These are phyloP conservation scores for Debaryomyces hansenii DNA, from an alignment of 805 yeast species.

Conservation along the genomic window DNA sequence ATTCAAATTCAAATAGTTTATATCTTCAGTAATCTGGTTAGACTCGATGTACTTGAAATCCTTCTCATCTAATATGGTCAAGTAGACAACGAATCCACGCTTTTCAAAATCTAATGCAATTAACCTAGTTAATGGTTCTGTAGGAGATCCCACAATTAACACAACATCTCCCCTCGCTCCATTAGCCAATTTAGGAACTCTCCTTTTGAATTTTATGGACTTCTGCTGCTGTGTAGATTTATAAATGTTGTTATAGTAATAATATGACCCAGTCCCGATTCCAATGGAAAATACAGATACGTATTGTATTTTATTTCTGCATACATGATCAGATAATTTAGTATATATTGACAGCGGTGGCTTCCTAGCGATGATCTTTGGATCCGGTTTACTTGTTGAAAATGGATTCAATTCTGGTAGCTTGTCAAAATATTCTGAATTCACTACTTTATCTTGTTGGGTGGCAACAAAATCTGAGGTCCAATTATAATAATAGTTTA, in stretches of 20 bases:
- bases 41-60: conserved; percentile 52
- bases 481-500: conserved; percentile 20
- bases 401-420: conserved; percentile 12
- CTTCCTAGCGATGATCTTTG: neutral
- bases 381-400: neutral
- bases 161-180: conserved; percentile 80
- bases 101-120: conserved; percentile 73
- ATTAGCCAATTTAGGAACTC: conserved; percentile 61
- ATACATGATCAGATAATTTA: conserved; percentile 1
- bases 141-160: conserved; percentile 72
- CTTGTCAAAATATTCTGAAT: conserved; percentile 15
- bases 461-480: conserved; percentile 20
- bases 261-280: conserved; percentile 18
- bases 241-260: conserved; percentile 3
- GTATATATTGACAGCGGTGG: neutral
- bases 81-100: conserved; percentile 79
- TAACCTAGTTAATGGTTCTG: conserved; percentile 68
- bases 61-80: conserved; percentile 65
- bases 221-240: neutral
- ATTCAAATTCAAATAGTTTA: conserved; percentile 61
- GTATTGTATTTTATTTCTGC: conserved; percentile 4
- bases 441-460: conserved; percentile 23
- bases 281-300: conserved; percentile 25
- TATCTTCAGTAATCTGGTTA: conserved; percentile 65
- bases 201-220: conserved; percentile 31